phyloP scores from a whole-genome alignment of 2,329 filamentous ascomycete species.

The Talaromyces pinophilus region DNA sequence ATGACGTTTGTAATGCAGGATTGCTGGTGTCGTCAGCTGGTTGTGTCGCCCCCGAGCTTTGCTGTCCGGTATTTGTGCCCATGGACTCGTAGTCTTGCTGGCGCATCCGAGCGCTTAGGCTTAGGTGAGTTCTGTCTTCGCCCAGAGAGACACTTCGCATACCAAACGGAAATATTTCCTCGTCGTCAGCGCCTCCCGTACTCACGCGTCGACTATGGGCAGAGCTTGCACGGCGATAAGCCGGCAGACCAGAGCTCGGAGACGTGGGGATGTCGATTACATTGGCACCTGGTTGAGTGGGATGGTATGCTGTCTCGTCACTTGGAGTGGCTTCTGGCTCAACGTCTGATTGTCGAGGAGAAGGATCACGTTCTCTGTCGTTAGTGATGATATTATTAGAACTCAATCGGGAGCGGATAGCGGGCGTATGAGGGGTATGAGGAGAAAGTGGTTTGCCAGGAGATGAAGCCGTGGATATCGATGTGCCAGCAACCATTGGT shows the following conservation, averaged over 20 bases:
- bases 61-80: slow-evolving; percentile 27
- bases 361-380: slow-evolving; percentile 40
- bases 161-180: slow-evolving; percentile 48
- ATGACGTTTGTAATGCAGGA: slow-evolving; percentile 25
- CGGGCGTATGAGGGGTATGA: slow-evolving; percentile 88
- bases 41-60: slow-evolving; percentile 26
- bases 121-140: slow-evolving; percentile 39
- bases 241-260: slow-evolving; percentile 43
- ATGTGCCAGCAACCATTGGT: slow-evolving; percentile 63
- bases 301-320: slow-evolving; percentile 37
- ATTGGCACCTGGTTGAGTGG: slow-evolving; percentile 39
- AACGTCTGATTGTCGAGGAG: slow-evolving; percentile 33
- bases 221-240: slow-evolving; percentile 49
- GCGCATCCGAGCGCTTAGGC: slow-evolving; percentile 36
- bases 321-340: slow-evolving; percentile 42
- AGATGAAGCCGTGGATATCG: slow-evolving; percentile 81
- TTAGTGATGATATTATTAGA: slow-evolving; percentile 84
- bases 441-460: slow-evolving; percentile 87
- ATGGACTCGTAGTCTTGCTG: slow-evolving; percentile 36
- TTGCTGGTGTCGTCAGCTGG: slow-evolving; percentile 29
- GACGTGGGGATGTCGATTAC: slow-evolving; percentile 54
- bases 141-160: slow-evolving; percentile 52
- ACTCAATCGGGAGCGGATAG: slow-evolving; percentile 88
- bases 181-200: slow-evolving; percentile 40
- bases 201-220: slow-evolving; percentile 39